Conservation (phyloP, 1,284 basidiomycete species). For the Grifola frondosa region DNA sequence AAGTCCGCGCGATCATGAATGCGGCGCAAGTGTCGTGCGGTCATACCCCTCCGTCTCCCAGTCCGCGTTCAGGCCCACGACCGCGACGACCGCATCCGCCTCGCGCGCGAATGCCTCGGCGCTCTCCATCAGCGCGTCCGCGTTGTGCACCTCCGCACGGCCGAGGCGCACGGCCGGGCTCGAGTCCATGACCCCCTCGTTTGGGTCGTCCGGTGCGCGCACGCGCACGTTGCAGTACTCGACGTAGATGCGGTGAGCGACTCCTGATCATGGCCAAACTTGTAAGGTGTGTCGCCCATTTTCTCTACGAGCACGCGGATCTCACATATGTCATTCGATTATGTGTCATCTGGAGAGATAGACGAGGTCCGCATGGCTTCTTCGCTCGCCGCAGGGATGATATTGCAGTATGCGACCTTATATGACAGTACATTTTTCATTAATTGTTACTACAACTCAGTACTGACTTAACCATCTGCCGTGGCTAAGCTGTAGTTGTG, state of each 20-base stretch:
- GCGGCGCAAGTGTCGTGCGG: constrained; percentile 60
- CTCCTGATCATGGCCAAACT: too few species aligned
- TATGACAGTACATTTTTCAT: too few species aligned
- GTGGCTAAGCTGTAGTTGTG: too few species aligned
- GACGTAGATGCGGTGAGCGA: constrained; percentile 56
- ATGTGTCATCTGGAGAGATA: too few species aligned
- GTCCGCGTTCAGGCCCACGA: constrained; percentile 74
- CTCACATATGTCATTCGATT: too few species aligned
- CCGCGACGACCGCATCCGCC: constrained; percentile 67
- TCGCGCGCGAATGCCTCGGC: constrained; percentile 65
- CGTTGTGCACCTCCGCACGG: constrained; percentile 58
- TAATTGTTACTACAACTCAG: too few species aligned
- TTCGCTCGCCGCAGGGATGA: constrained; percentile 73
- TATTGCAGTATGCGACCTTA: constrained; percentile 80
- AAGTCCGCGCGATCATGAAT: too few species aligned
- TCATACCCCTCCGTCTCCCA: constrained; percentile 81
- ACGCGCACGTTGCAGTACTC: constrained; percentile 70
- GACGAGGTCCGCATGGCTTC: constrained; percentile 90
- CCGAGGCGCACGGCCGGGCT: constrained; percentile 55
- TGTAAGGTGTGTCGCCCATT: too few species aligned
- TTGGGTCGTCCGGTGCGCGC: constrained; percentile 63
- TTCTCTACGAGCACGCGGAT: too few species aligned
- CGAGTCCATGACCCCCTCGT: constrained; percentile 56
- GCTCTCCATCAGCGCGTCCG: constrained; percentile 54
- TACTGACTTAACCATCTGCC: too few species aligned